A percentile compares a stretch with the other conserved stretches of the same genome.
These are phyloP conservation scores for Salvia miltiorrhiza DNA, from an alignment of 257 asterid genomes.

Conservation along the genomic window DNA sequence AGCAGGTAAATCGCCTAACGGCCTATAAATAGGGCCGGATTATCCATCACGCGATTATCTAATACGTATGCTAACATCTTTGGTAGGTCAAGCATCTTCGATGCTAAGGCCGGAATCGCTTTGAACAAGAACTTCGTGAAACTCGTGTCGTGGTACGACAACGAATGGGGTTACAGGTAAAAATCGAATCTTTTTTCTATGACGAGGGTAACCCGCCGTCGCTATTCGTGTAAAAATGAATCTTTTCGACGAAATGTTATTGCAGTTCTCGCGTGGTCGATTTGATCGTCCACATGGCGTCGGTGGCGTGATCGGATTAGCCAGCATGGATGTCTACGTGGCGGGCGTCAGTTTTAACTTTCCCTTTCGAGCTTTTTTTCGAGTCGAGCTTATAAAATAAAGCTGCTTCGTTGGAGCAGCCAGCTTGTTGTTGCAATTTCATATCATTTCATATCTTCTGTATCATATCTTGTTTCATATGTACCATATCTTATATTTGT, in stretches of 20 bases:
- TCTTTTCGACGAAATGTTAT: neutral
- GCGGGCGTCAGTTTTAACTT: neutral
- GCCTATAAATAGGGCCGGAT: too few relatives aligned
- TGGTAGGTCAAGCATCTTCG: slow-evolving; percentile 60
- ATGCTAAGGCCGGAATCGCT: slow-evolving; percentile 68
- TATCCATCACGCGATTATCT: too few relatives aligned
- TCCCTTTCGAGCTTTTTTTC: neutral
- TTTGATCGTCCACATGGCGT: slow-evolving; percentile 55
- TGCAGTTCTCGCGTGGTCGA: slow-evolving; percentile 59
- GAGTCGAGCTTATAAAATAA: neutral
- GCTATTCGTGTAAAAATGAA: too few relatives aligned
- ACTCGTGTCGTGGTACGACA: slow-evolving; percentile 67
- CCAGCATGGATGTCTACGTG: neutral
- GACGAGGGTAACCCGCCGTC: too few relatives aligned
- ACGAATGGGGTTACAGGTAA: slow-evolving; percentile 75
- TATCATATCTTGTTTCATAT: too few relatives aligned
- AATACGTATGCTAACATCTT: neutral
- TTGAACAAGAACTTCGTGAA: slow-evolving; percentile 55
- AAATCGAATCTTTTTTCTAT: neutral
- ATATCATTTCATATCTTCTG: neutral
- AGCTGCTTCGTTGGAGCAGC: neutral
- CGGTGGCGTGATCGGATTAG: slow-evolving; percentile 25
- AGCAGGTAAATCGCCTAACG: too few relatives aligned
- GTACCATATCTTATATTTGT: too few relatives aligned
- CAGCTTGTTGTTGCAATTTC: neutral